Percentiles rank a stretch among this genome's conserved stretches.
Conservation (phyloP, 1,139 yeast genomes). For the Yamadazyma dushanensis region DNA sequence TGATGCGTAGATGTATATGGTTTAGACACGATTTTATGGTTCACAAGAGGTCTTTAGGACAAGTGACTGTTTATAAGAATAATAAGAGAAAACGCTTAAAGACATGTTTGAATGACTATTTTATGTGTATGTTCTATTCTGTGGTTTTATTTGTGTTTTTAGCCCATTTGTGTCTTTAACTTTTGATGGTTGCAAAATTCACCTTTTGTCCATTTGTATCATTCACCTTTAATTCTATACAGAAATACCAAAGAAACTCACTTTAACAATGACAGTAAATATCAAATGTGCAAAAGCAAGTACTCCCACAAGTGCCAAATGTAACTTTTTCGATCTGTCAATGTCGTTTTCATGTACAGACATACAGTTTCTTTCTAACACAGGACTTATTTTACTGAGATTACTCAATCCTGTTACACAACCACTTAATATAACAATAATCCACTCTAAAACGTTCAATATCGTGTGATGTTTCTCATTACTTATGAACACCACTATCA, state of each 20-base stretch:
- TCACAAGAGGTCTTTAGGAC: too few species aligned
- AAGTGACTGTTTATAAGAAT: too few species aligned
- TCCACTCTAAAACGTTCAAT: conserved; percentile 47
- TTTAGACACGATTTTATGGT: not conserved
- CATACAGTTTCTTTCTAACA: conserved; percentile 35
- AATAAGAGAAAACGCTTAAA: too few species aligned
- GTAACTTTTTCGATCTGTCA: conserved; percentile 21
- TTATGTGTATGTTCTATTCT: not conserved
- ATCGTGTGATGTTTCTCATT: conserved; percentile 33
- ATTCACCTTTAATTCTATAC: not conserved
- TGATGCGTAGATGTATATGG: not conserved
- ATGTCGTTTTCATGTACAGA: conserved; percentile 28
- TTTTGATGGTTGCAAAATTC: not conserved
- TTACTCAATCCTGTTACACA: conserved; percentile 50
- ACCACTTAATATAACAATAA: conserved; percentile 46
- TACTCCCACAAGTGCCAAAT: conserved; percentile 22
- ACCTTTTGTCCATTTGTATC: not conserved
- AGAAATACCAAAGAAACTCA: conserved; percentile 47
- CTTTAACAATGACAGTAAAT: conserved; percentile 48
- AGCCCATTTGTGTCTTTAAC: not conserved
- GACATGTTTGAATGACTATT: too few species aligned
- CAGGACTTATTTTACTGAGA: conserved; percentile 42
- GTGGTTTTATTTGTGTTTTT: not conserved
- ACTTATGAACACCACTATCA: conserved; percentile 47
- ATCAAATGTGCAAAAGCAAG: conserved; percentile 40